Conservation (phyloP, 2,329 filamentous ascomycete genomes). For the Coniella lustricola region DNA sequence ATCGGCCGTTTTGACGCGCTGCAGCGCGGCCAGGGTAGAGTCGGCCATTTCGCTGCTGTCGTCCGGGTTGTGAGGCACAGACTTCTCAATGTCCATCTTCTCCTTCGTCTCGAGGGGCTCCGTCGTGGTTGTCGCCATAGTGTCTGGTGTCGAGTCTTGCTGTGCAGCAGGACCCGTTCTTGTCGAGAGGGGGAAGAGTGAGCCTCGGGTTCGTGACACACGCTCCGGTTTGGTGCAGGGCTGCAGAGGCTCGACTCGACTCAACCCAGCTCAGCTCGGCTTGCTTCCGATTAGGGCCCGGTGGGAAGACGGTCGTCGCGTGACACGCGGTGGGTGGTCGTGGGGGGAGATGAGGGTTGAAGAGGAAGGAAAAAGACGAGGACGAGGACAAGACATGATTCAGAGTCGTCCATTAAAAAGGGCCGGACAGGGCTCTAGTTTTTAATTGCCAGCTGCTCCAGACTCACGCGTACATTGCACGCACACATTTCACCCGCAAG, state of each 20-base stretch:
- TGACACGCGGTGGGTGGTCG: slow-evolving; percentile 4
- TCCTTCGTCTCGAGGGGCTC: slow-evolving; percentile 2
- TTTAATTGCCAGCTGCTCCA: slow-evolving; percentile 8
- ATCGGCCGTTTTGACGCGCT: slow-evolving; percentile 21
- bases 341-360: not conserved
- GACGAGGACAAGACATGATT: slow-evolving; percentile 11
- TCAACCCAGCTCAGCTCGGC: slow-evolving; percentile 2
- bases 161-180: no score
- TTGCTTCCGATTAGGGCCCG: not conserved
- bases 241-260: not conserved
- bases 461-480: not conserved
- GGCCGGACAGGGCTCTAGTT: slow-evolving; percentile 3
- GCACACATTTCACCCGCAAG: not conserved
- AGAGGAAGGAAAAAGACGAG: not conserved
- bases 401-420: not conserved
- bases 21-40: slow-evolving; percentile 21
- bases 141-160: no score
- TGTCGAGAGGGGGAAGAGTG: not conserved
- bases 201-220: not conserved
- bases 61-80: slow-evolving; percentile 3
- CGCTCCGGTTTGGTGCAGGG: not conserved
- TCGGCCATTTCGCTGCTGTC: slow-evolving; percentile 16
- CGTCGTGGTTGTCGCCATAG: not conserved
- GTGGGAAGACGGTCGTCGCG: slow-evolving; percentile 1
- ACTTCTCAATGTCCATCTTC: slow-evolving; percentile 10